A percentile compares a stretch with the other conserved stretches of the same genome.
Conservation (phyloP, 345 rosid genomes). For the Eucalyptus cloeziana region DNA sequence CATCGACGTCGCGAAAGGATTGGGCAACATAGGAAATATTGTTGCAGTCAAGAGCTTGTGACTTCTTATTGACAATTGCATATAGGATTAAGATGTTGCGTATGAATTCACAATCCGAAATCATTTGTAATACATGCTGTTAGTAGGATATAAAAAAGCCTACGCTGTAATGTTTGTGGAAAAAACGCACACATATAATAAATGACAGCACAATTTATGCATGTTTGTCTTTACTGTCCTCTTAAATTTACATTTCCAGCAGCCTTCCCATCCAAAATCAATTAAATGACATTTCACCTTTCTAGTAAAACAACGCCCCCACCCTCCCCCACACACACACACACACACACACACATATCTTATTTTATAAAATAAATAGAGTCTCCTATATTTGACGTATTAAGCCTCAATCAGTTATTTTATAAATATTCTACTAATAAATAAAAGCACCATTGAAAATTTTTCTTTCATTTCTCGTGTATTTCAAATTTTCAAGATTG, state of each 20-base stretch:
- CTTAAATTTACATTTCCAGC: background rate
- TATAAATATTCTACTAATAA: background rate
- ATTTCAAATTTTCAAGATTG: background rate
- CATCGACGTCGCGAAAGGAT: background rate
- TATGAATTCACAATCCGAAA: background rate
- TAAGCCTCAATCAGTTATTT: background rate
- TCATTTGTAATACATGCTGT: background rate
- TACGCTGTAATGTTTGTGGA: background rate
- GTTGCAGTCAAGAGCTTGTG: background rate
- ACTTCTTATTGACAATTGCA: background rate
- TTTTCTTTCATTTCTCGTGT: background rate
- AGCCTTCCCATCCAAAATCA: background rate
- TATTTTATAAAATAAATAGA: background rate
- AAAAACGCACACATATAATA: no score
- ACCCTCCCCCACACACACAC: background rate
- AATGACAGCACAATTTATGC: background rate
- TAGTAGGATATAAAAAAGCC: background rate
- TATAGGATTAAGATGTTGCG: background rate
- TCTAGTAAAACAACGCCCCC: background rate
- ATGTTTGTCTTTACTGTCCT: background rate
- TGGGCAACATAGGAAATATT: background rate
- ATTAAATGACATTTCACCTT: background rate
- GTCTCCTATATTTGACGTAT: background rate
- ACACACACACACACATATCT: background rate
- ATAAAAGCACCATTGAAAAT: background rate